Base-by-base conservation (phyloP, 2,329 filamentous ascomycete genomes). In the Daldinia eschscholtzii region DNA sequence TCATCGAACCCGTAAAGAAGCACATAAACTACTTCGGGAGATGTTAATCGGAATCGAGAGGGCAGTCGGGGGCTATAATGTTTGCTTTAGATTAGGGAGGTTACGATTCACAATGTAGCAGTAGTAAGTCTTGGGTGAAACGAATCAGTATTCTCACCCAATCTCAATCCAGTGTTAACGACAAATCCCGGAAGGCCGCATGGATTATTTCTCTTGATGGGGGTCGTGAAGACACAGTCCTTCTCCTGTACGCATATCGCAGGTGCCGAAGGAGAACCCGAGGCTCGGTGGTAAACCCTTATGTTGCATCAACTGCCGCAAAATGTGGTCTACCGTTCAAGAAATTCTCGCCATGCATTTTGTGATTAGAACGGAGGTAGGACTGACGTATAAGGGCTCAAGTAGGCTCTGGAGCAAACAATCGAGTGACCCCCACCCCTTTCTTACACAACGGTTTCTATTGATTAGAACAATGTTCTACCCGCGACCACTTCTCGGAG, bases 1-100 rank as follows among this genome's bases (percentile, higher is more conserved):
- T 12, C 15, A 28, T 13, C 13, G 15, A 12, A 7, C 20, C 26
- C 6, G 7, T 9, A 3, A 10, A 12, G 44, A 15, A 28, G 12
- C 15, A 28, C 20, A 28, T 15, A 12, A 13, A 48, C 3, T 26
- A 26, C 12, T 48, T 6, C 23, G 28, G 7, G 20, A 46, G 44
- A 6, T 5, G 13, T 26, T 6, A 28, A 15, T 26, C 13, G 23
- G 1, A 7, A 13, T 12, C 13, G 5, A 6, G 12, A n/a, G 6
- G 13, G 44, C 4, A 23, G 44, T 48, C 20, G 15, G 28, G 5
- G 2, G 23, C 13, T 39, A 23, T 39, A 15, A 15, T 60, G 57
- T 60, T 60, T 60, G 57, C 57, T 60, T 50, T 60, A 12, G 57
- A 28, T 26, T 13, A 23, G n/a, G 28, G 57, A n/a, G 44, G 42